phyloP scores from a whole-genome alignment of 2,329 filamentous ascomycete genomes.

The Cladophialophora exuberans region DNA sequence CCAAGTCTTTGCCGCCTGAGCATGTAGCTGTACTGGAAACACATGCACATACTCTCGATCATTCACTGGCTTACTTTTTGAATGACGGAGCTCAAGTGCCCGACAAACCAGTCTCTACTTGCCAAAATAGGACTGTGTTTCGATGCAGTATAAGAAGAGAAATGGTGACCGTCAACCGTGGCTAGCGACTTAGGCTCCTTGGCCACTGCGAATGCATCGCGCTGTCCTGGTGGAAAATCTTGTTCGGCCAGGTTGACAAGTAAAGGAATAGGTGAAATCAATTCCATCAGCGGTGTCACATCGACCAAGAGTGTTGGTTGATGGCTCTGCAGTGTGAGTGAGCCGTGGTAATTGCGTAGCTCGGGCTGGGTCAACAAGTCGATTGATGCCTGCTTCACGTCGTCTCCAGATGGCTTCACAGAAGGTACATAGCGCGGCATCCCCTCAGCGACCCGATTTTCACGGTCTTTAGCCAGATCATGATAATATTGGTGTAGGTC shows the following conservation, averaged over 20 bases:
- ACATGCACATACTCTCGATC: too few species aligned
- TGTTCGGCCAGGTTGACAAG: constrained; percentile 40
- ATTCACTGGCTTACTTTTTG: too few species aligned
- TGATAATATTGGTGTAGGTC: constrained; percentile 15
- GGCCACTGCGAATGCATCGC: constrained; percentile 40
- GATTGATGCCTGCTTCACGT: constrained; percentile 17
- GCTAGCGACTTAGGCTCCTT: constrained; percentile 44
- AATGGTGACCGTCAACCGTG: constrained; percentile 42
- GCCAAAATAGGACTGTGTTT: constrained; percentile 9
- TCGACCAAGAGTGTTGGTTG: constrained; percentile 17
- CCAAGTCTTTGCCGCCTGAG: too few species aligned
- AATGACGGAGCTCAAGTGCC: too few species aligned
- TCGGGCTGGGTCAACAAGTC: constrained; percentile 12
- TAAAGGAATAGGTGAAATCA: constrained; percentile 43
- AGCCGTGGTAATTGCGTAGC: constrained; percentile 16
- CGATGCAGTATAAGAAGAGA: constrained; percentile 39
- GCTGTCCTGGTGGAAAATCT: constrained; percentile 37
- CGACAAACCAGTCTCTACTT: constrained; percentile 14
- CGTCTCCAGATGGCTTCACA: constrained; percentile 19
- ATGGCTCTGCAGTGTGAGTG: constrained; percentile 21
- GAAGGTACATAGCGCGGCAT: constrained; percentile 16
- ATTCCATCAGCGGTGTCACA: constrained; percentile 27
- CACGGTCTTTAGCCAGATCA: constrained; percentile 17
- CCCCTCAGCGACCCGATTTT: constrained; percentile 11
- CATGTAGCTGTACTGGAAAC: too few species aligned